Percentiles rank a stretch among this genome's conserved stretches.
Evolutionary conservation across 1,284 basidiomycete genomes (phyloP).

Genomic region (Phellinidium pouzarii): DNA sequence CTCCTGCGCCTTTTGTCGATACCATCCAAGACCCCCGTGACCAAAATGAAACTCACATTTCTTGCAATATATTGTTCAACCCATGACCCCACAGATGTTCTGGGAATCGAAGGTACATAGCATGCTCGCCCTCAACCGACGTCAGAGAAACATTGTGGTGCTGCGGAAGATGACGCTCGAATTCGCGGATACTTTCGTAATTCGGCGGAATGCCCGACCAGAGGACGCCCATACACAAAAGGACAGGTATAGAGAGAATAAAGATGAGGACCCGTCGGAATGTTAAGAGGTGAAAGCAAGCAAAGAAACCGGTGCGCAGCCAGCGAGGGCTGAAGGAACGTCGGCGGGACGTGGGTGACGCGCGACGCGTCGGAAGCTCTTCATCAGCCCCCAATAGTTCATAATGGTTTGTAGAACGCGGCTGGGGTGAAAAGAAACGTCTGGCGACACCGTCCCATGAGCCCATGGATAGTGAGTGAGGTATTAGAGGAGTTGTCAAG

Average conservation of each 20-base stretch:
- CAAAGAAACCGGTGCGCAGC: constrained; percentile 16
- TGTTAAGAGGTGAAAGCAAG: constrained; percentile 20
- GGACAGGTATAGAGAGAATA: constrained; percentile 25
- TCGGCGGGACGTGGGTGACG: constrained; percentile 2
- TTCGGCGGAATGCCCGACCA: constrained; percentile 35
- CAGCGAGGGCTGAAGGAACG: not conserved
- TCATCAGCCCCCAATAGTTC: constrained; percentile 11
- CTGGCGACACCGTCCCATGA: constrained; percentile 16
- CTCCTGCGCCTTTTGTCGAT: too few species aligned
- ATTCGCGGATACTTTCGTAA: constrained; percentile 30
- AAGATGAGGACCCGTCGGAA: constrained; percentile 25
- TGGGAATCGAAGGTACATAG: constrained; percentile 18
- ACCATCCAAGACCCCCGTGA: too few species aligned
- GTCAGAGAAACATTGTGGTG: constrained; percentile 19
- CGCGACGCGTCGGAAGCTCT: constrained; percentile 5
- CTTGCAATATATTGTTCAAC: constrained; percentile 34
- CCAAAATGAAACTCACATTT: constrained; percentile 29
- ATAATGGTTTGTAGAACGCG: constrained; percentile 1
- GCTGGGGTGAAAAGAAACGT: constrained; percentile 5
- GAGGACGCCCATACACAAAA: constrained; percentile 29
- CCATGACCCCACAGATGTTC: constrained; percentile 19
- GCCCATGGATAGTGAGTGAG: constrained; percentile 10
- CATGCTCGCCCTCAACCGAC: constrained; percentile 20
- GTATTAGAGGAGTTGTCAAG: too few species aligned
- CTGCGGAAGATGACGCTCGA: constrained; percentile 20